Conservation (phyloP, 495 filamentous ascomycete genomes). For the Talaromyces ruber region DNA sequence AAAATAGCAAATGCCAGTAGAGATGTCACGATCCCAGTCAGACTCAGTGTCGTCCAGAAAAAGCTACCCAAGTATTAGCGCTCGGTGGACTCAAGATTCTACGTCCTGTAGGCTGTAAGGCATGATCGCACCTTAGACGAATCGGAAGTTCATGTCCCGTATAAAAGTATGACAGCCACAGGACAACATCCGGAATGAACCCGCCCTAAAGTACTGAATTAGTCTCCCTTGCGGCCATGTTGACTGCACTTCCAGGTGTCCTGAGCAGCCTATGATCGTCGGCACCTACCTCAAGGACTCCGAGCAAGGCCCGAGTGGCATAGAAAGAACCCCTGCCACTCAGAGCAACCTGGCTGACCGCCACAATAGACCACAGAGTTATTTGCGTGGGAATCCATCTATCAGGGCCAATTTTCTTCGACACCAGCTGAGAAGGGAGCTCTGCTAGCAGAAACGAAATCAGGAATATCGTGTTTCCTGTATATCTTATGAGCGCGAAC, state of each 20-base stretch:
- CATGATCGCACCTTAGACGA: constrained; percentile 35
- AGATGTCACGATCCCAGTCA: constrained; percentile 48
- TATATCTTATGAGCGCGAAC: constrained; percentile 19
- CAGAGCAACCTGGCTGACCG: constrained; percentile 52
- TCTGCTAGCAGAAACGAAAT: constrained; percentile 55
- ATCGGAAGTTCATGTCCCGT: constrained; percentile 50
- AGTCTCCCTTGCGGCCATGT: too few species aligned
- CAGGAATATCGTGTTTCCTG: constrained; percentile 34
- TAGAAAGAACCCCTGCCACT: constrained; percentile 53
- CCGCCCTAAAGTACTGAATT: too few species aligned
- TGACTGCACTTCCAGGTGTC: neutral
- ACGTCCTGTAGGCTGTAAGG: too few species aligned
- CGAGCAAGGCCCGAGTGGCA: constrained; percentile 51
- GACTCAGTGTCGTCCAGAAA: constrained; percentile 52
- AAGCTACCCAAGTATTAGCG: constrained; percentile 15
- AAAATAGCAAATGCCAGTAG: constrained; percentile 57
- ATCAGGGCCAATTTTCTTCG: constrained; percentile 63
- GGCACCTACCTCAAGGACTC: constrained; percentile 39
- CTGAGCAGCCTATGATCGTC: neutral
- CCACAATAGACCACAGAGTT: constrained; percentile 61
- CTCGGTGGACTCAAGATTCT: neutral
- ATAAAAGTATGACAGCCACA: constrained; percentile 61
- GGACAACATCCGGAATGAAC: constrained; percentile 18
- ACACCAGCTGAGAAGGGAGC: constrained; percentile 58
- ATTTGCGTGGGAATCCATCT: constrained; percentile 76